Percentiles rank a stretch among this genome's conserved stretches.
Conservation (phyloP, 768 basidiomycete species). For the Daedalea quercina region DNA sequence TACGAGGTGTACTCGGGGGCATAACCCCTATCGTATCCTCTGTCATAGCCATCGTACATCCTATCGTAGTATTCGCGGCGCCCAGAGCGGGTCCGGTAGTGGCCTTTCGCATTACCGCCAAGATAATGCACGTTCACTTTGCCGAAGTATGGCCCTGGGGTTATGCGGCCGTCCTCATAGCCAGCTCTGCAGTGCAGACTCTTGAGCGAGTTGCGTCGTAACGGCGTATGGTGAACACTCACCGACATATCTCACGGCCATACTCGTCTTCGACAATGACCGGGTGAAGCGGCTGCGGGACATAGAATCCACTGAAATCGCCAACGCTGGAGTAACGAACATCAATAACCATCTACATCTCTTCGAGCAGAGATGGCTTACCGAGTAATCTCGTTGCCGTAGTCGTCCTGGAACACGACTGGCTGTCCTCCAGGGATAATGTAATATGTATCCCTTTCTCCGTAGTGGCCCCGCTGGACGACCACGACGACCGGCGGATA, state of each 20-base stretch:
- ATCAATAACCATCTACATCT: background rate
- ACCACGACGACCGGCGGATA: slow-evolving; percentile 24
- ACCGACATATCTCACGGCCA: slow-evolving; percentile 56
- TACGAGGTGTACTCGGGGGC: background rate
- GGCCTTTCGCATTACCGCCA: slow-evolving; percentile 3
- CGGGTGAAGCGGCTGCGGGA: slow-evolving; percentile 16
- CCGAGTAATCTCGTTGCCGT: slow-evolving; percentile 60
- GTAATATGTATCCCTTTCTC: slow-evolving; percentile 36
- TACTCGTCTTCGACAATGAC: slow-evolving; percentile 47
- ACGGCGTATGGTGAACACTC: background rate
- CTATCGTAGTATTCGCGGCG: slow-evolving; percentile 3
- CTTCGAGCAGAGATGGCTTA: slow-evolving; percentile 18
- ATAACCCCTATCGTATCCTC: slow-evolving; percentile 14
- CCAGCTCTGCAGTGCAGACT: slow-evolving; percentile 14
- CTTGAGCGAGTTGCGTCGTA: background rate
- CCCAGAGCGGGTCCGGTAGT: slow-evolving; percentile 8
- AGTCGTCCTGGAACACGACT: slow-evolving; percentile 62
- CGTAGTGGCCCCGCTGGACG: slow-evolving; percentile 21
- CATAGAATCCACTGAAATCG: slow-evolving; percentile 34
- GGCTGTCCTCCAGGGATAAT: slow-evolving; percentile 60
- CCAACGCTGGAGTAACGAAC: slow-evolving; percentile 36
- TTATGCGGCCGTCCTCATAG: background rate
- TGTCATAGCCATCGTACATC: slow-evolving; percentile 12
- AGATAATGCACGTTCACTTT: background rate
- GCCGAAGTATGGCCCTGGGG: background rate